Conservation (phyloP, 2,329 filamentous ascomycete genomes). For the Fusarium sp. region DNA sequence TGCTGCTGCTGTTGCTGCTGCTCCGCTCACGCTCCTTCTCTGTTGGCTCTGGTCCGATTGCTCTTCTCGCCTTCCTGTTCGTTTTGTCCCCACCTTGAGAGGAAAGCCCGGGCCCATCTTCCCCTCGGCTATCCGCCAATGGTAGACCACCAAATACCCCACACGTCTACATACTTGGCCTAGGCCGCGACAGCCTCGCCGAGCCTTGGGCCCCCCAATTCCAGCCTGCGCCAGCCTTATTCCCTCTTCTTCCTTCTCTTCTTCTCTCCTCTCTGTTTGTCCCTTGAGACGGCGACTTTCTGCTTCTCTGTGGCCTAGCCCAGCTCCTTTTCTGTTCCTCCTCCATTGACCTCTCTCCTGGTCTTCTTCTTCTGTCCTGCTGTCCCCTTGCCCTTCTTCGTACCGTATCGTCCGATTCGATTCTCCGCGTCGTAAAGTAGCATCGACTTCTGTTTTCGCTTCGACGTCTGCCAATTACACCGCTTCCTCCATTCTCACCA, state of each 20-base stretch:
- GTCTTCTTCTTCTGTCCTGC: slow-evolving; percentile 16
- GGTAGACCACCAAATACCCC: slow-evolving; percentile 22
- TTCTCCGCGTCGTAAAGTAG: slow-evolving; percentile 28
- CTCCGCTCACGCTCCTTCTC: slow-evolving; percentile 21
- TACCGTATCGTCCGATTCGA: slow-evolving; percentile 30
- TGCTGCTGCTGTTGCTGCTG: not conserved
- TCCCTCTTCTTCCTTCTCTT: slow-evolving; percentile 35
- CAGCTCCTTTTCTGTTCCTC: slow-evolving; percentile 13
- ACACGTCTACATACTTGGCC: slow-evolving; percentile 26
- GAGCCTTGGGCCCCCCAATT: slow-evolving; percentile 44
- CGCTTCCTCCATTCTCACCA: slow-evolving; percentile 11
- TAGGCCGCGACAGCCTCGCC: slow-evolving; percentile 45
- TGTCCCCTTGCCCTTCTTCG: slow-evolving; percentile 3
- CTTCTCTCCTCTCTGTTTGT: slow-evolving; percentile 18
- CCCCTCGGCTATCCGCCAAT: slow-evolving; percentile 47
- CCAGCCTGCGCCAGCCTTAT: slow-evolving; percentile 45
- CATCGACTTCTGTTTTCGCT: slow-evolving; percentile 22
- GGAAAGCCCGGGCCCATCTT: slow-evolving; percentile 22
- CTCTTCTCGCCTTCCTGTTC: slow-evolving; percentile 27
- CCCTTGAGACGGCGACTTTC: slow-evolving; percentile 13
- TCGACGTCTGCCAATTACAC: slow-evolving; percentile 21
- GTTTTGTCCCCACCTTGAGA: slow-evolving; percentile 21
- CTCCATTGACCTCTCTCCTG: slow-evolving; percentile 19
- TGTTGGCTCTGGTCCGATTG: slow-evolving; percentile 22
- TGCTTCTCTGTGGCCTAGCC: slow-evolving; percentile 20